Evolutionary conservation across 805 yeast genomes (phyloP).

Genomic region (Barnettozyma siamensis): DNA sequence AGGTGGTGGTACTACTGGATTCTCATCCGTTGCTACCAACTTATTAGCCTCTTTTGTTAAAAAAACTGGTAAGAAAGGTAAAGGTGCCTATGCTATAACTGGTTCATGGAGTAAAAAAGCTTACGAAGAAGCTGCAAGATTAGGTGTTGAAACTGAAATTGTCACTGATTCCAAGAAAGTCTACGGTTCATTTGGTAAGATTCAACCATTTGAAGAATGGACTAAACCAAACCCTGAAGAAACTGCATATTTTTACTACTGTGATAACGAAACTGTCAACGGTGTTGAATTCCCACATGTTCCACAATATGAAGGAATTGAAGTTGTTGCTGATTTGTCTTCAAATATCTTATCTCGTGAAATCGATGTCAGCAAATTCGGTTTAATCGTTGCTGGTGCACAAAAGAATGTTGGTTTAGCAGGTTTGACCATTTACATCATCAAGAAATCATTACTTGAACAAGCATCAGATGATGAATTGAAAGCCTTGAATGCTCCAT

Average conservation of each 20-base stretch:
- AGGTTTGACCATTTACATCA: slow-evolving; percentile 87
- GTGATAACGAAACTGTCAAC: slow-evolving; percentile 96
- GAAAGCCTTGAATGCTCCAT: slow-evolving; percentile 55
- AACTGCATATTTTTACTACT: slow-evolving; percentile 80
- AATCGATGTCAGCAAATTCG: slow-evolving; percentile 79
- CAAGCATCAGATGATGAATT: slow-evolving; percentile 61
- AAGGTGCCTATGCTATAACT: slow-evolving; percentile 81
- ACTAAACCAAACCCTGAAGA: slow-evolving; percentile 45
- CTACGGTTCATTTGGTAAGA: slow-evolving; percentile 53
- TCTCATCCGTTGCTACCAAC: slow-evolving; percentile 81
- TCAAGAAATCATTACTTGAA: slow-evolving; percentile 72
- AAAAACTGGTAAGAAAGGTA: slow-evolving; percentile 68
- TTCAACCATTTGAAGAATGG: slow-evolving; percentile 69
- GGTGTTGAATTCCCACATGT: slow-evolving; percentile 71
- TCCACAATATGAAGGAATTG: slow-evolving; percentile 57
- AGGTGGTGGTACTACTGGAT: slow-evolving; percentile 98
- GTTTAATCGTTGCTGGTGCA: slow-evolving; percentile 94
- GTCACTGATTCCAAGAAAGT: slow-evolving; percentile 58
- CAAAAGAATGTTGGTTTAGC: slow-evolving; percentile 98
- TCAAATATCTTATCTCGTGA: slow-evolving; percentile 82
- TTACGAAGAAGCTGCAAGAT: slow-evolving; percentile 75
- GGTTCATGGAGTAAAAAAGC: slow-evolving; percentile 95
- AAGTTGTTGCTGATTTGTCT: slow-evolving; percentile 90
- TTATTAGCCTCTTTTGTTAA: slow-evolving; percentile 69
- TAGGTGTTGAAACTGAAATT: slow-evolving; percentile 70